Evolutionary conservation across 1,284 basidiomycete genomes (phyloP).

Genomic region (Macrocystidia cucumis): DNA sequence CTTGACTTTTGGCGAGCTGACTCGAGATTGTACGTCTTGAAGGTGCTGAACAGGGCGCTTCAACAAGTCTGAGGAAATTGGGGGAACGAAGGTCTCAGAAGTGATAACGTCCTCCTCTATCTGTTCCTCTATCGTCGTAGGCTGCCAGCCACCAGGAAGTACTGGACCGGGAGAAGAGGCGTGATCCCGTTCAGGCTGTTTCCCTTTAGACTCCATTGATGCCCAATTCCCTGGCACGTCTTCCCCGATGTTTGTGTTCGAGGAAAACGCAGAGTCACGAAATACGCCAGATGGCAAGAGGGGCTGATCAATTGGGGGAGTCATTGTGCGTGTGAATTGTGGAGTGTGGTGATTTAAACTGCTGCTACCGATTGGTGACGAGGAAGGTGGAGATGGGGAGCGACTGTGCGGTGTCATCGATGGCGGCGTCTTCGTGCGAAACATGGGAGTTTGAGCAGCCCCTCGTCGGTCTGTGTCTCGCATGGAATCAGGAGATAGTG

Average conservation of each 20-base stretch:
- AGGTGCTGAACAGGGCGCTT: slow-evolving; percentile 19
- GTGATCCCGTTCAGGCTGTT: slow-evolving; percentile 13
- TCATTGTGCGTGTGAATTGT: too few relatives aligned
- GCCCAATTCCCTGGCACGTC: slow-evolving; percentile 49
- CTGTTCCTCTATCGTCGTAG: slow-evolving; percentile 32
- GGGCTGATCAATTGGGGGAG: slow-evolving; percentile 8
- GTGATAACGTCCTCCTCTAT: slow-evolving; percentile 18
- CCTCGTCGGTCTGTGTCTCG: too few relatives aligned
- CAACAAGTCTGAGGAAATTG: slow-evolving; percentile 1
- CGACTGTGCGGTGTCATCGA: slow-evolving; percentile 13
- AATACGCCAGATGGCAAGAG: slow-evolving; percentile 41
- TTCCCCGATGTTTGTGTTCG: slow-evolving; percentile 30
- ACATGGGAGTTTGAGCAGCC: too few relatives aligned
- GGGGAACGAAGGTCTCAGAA: neutral
- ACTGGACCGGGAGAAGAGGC: slow-evolving; percentile 20
- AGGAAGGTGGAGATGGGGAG: slow-evolving; percentile 13
- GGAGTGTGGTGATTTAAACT: too few relatives aligned
- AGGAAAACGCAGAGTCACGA: slow-evolving; percentile 48
- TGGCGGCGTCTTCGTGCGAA: slow-evolving; percentile 20
- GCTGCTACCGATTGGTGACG: slow-evolving; percentile 7
- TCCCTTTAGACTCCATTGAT: slow-evolving; percentile 20
- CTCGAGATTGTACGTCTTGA: slow-evolving; percentile 37
- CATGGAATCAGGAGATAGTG: too few relatives aligned
- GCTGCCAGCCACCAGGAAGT: slow-evolving; percentile 37
- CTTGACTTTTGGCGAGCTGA: slow-evolving; percentile 39